These are phyloP conservation scores for Erysimum cheiri DNA, from an alignment of 441 rosid genomes.

Conservation along the genomic window DNA sequence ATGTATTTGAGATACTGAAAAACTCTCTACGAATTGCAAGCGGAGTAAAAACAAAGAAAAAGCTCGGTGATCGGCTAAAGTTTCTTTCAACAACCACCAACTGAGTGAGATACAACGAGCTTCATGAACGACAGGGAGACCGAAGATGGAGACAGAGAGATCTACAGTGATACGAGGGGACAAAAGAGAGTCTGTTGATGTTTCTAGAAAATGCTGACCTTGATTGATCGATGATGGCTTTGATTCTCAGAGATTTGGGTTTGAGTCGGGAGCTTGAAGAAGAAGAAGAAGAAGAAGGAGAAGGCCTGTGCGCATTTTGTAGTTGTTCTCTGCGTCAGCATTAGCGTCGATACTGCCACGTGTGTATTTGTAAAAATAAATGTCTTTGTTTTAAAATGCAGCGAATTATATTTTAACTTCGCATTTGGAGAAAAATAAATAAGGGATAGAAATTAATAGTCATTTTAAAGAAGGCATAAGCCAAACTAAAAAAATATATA, in stretches of 20 bases:
- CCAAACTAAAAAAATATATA: background rate
- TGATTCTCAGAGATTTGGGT: conserved; percentile 23
- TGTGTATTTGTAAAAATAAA: background rate
- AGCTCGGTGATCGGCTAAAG: conserved; percentile 11
- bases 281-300: conserved; percentile 15
- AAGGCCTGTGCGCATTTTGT: conserved; percentile 35
- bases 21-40: background rate
- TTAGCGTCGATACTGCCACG: conserved; percentile 41
- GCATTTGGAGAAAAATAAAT: background rate
- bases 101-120: background rate
- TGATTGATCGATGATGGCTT: conserved; percentile 18
- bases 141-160: conserved; percentile 2
- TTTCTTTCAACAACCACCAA: conserved; percentile 5
- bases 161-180: conserved; percentile 1
- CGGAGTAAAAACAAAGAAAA: background rate
- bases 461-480: background rate
- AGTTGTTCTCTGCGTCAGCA: conserved; percentile 34
- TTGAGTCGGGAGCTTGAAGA: conserved; percentile 28
- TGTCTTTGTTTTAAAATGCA: background rate
- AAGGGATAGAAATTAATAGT: too few relatives aligned
- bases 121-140: conserved; percentile 1
- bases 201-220: conserved; percentile 36
- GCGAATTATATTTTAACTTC: background rate
- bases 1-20: background rate
- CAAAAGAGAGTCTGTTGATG: conserved; percentile 6